phyloP scores from a whole-genome alignment of 495 filamentous ascomycete genomes.

The Xylaria bambusicola region DNA sequence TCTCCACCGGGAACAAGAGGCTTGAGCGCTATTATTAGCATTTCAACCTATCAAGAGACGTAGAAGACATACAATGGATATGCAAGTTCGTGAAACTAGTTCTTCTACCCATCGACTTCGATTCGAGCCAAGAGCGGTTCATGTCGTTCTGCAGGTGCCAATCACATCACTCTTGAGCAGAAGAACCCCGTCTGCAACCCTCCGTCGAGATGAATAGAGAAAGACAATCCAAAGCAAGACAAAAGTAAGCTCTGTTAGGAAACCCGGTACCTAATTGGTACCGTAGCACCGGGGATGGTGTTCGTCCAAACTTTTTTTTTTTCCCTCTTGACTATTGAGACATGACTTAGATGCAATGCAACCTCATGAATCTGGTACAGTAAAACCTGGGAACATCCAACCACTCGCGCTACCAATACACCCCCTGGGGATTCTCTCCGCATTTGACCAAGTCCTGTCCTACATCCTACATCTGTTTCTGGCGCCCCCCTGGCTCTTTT shows the following conservation, averaged over 20 bases:
- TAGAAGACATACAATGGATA: conserved; percentile 12
- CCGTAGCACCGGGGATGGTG: conserved; percentile 8
- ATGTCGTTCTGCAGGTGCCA: conserved; percentile 9
- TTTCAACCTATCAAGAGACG: conserved; percentile 12
- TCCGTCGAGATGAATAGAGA: neutral
- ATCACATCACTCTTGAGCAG: neutral
- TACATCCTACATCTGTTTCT: no score
- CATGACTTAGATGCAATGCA: conserved; percentile 19
- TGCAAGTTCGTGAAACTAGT: conserved; percentile 4
- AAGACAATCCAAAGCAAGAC: no score
- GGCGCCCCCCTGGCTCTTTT: conserved; percentile 11
- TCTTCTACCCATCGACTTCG: conserved; percentile 1
- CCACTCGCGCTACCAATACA: neutral
- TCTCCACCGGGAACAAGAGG: conserved; percentile 8
- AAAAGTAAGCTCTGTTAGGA: neutral
- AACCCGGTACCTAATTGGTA: neutral
- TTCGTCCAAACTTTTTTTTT: conserved; percentile 19
- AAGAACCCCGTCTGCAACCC: conserved; percentile 3
- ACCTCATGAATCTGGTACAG: conserved; percentile 11
- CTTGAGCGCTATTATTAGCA: conserved; percentile 7
- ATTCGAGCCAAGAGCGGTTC: neutral
- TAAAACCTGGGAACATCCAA: conserved; percentile 1
- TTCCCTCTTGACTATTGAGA: conserved; percentile 11
- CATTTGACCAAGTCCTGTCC: conserved; percentile 12
- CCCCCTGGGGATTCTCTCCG: conserved; percentile 17